Percentiles rank a stretch among this genome's conserved stretches.
These are phyloP conservation scores for Rickenella mellea DNA, from an alignment of 768 basidiomycete genomes.

Conservation along the genomic window DNA sequence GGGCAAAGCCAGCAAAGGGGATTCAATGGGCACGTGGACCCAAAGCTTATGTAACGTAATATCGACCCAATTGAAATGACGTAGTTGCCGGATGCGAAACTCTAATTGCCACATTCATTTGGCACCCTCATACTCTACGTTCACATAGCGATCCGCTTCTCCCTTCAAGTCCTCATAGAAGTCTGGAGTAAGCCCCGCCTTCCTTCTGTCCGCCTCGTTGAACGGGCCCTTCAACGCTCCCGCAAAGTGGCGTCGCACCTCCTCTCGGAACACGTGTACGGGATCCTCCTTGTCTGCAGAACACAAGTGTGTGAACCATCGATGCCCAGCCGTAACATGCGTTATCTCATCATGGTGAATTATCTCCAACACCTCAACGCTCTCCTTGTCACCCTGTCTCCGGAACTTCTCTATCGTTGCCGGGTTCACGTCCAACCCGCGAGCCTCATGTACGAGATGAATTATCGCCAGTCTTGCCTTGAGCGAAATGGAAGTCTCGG, in stretches of 20 bases:
- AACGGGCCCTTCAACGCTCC: conserved; percentile 79
- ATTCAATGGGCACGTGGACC: neutral
- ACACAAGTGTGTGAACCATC: conserved; percentile 79
- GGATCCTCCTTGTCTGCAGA: conserved; percentile 46
- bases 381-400: conserved; percentile 55
- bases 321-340: conserved; percentile 74
- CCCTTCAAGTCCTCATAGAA: conserved; percentile 70
- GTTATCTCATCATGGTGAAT: conserved; percentile 76
- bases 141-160: too few species aligned
- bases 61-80: too few species aligned
- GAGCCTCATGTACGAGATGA: conserved; percentile 77
- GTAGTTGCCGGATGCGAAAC: neutral
- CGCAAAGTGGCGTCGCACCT: conserved; percentile 60
- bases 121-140: too few species aligned
- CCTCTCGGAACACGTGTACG: conserved; percentile 54
- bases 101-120: too few species aligned
- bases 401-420: conserved; percentile 66
- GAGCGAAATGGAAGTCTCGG: conserved; percentile 55
- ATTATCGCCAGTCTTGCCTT: conserved; percentile 72
- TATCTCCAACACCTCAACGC: conserved; percentile 58
- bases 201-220: conserved; percentile 62
- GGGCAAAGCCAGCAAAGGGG: conserved; percentile 7
- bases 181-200: conserved; percentile 59
- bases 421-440: conserved; percentile 80
- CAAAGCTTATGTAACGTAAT: neutral